phyloP scores from a whole-genome alignment of 306 rosid genomes.

The Elaeagnus macrophylla region DNA sequence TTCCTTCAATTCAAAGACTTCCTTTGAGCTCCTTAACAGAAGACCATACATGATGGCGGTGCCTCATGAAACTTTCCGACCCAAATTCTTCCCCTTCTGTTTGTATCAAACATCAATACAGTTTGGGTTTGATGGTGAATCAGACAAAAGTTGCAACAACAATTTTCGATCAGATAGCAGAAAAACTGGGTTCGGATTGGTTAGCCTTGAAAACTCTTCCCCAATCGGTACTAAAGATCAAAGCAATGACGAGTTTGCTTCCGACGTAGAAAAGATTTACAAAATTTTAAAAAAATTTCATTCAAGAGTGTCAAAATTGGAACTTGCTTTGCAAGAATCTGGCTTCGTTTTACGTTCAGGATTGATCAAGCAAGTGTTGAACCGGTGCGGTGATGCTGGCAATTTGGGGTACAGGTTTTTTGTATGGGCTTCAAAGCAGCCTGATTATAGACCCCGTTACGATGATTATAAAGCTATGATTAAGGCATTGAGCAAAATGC shows the following conservation, averaged over 20 bases:
- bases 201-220: conserved; percentile 25
- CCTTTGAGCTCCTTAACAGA: conserved; percentile 8
- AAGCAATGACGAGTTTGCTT: conserved; percentile 44
- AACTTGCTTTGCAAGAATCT: conserved; percentile 65
- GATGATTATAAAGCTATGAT: conserved; percentile 68
- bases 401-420: conserved; percentile 63
- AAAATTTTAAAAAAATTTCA: conserved; percentile 61
- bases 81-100: conserved; percentile 16
- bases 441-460: conserved; percentile 40
- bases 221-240: conserved; percentile 10
- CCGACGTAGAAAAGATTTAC: conserved; percentile 63
- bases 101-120: conserved; percentile 11
- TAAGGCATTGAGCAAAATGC: conserved; percentile 63
- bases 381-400: conserved; percentile 80
- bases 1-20: conserved; percentile 16
- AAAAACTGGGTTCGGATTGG: conserved; percentile 30
- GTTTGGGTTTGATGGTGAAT: conserved; percentile 3
- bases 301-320: conserved; percentile 66
- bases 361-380: conserved; percentile 53
- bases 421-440: conserved; percentile 73
- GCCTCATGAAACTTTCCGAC: conserved; percentile 10
- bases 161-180: neutral
- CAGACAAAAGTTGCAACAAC: neutral
- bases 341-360: conserved; percentile 63
- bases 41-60: conserved; percentile 4